These are phyloP conservation scores for Vanilla planifolia DNA, from an alignment of 106 monocot species.

Conservation along the genomic window DNA sequence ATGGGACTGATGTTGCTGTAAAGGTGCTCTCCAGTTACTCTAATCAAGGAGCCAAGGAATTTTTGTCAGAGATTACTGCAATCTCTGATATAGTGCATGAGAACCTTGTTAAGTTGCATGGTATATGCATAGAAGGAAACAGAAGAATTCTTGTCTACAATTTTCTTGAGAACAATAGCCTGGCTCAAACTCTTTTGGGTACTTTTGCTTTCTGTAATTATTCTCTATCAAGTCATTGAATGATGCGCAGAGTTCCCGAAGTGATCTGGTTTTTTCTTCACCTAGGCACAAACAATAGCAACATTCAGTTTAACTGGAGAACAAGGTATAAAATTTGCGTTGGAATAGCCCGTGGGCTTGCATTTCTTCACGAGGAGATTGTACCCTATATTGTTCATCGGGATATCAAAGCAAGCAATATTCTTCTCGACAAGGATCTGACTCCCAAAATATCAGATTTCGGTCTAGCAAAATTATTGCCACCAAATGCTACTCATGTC, in stretches of 20 bases:
- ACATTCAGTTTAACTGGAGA: constrained; percentile 19
- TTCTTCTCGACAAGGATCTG: constrained; percentile 22
- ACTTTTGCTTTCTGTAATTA: constrained; percentile 3
- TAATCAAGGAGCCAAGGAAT: constrained; percentile 57
- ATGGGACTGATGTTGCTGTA: constrained; percentile 54
- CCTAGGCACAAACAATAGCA: constrained; percentile 14
- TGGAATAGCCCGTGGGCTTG: constrained; percentile 28
- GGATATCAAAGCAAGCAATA: constrained; percentile 26
- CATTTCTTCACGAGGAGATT: constrained; percentile 24
- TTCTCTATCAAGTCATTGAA: too few species aligned
- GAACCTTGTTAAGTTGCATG: constrained; percentile 57
- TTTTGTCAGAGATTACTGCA: constrained; percentile 52
- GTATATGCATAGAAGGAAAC: constrained; percentile 57
- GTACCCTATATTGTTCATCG: constrained; percentile 20
- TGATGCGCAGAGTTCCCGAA: too few species aligned
- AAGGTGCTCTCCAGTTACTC: constrained; percentile 68
- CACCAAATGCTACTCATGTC: constrained; percentile 22
- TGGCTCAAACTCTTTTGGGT: constrained; percentile 79
- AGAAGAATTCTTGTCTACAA: constrained; percentile 65
- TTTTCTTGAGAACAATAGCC: constrained; percentile 79
- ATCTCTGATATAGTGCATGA: constrained; percentile 62
- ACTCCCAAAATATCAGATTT: constrained; percentile 34
- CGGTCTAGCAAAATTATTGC: constrained; percentile 23
- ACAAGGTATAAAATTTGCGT: constrained; percentile 16
- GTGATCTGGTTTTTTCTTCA: too few species aligned